phyloP scores from a whole-genome alignment of 495 filamentous ascomycete genomes.

The Thermochaetoides thermophila region DNA sequence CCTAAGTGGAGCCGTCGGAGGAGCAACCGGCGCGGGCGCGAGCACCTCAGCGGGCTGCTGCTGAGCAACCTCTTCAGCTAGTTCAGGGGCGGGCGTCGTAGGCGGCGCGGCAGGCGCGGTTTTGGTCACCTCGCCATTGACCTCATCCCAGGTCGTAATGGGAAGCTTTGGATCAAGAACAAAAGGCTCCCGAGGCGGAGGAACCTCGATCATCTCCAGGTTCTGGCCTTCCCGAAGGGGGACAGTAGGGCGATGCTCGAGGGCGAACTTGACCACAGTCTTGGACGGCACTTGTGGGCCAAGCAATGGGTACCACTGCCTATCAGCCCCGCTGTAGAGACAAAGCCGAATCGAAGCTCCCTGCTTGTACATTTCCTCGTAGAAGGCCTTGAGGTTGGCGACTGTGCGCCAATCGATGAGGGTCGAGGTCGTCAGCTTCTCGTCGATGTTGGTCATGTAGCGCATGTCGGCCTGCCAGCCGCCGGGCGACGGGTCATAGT shows the following conservation, averaged over 20 bases:
- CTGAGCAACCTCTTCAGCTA: no score
- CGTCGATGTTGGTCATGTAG: conserved; percentile 19
- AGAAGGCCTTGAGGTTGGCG: conserved; percentile 1
- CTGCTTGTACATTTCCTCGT: conserved; percentile 7
- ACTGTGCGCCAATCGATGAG: conserved; percentile 3
- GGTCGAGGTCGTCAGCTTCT: conserved; percentile 5
- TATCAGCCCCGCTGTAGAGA: not conserved
- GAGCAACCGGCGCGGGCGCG: no score
- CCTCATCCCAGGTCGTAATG: no score
- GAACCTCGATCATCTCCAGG: not conserved
- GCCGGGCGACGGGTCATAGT: conserved; percentile 2
- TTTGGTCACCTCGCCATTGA: no score
- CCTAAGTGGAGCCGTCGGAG: no score
- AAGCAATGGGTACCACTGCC: not conserved
- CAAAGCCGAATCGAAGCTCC: conserved; percentile 12
- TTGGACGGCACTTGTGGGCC: not conserved
- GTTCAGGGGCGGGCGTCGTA: no score
- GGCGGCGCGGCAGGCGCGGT: no score
- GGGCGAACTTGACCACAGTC: not conserved
- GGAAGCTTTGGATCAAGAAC: no score
- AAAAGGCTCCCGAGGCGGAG: not conserved
- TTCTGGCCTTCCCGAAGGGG: no score
- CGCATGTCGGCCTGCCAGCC: conserved; percentile 10
- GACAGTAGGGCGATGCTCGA: not conserved
- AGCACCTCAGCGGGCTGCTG: no score